Conservation (phyloP, 352 stramenopile genomes). For the Globisporangium middletonii region DNA sequence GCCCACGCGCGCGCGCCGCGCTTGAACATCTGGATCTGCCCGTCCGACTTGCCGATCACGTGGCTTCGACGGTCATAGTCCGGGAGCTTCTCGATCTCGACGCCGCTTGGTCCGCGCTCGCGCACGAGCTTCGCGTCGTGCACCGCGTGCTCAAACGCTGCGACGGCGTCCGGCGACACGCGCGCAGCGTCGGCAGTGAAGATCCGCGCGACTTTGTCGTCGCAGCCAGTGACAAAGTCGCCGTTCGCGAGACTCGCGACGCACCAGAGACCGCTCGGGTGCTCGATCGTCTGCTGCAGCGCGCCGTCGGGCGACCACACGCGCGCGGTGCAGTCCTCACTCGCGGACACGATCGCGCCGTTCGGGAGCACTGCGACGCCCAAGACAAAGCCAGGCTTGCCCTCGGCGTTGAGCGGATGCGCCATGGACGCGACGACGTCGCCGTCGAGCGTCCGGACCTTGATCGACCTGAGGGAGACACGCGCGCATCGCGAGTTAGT, state of each 20-base stretch:
- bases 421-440: constrained; percentile 55
- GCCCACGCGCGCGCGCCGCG: constrained; percentile 91
- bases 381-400: constrained; percentile 80
- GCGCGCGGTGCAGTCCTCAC: constrained; percentile 77
- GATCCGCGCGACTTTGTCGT: constrained; percentile 91
- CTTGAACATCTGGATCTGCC: constrained; percentile 96
- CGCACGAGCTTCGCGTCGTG: constrained; percentile 48
- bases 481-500: neutral
- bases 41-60: constrained; percentile 82
- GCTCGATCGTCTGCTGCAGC: constrained; percentile 72
- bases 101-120: constrained; percentile 78
- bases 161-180: constrained; percentile 60
- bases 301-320: constrained; percentile 60
- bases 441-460: constrained; percentile 58
- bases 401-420: constrained; percentile 74
- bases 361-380: constrained; percentile 56
- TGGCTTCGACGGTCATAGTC: constrained; percentile 87
- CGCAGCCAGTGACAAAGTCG: constrained; percentile 91
- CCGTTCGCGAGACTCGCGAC: constrained; percentile 74
- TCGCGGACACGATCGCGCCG: constrained; percentile 61
- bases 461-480: constrained; percentile 34
- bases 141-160: constrained; percentile 60
- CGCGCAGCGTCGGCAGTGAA: constrained; percentile 80
- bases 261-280: constrained; percentile 84
- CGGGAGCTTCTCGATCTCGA: constrained; percentile 93